phyloP scores from a whole-genome alignment of 2,329 filamentous ascomycete species.

The Aureobasidium sp. region DNA sequence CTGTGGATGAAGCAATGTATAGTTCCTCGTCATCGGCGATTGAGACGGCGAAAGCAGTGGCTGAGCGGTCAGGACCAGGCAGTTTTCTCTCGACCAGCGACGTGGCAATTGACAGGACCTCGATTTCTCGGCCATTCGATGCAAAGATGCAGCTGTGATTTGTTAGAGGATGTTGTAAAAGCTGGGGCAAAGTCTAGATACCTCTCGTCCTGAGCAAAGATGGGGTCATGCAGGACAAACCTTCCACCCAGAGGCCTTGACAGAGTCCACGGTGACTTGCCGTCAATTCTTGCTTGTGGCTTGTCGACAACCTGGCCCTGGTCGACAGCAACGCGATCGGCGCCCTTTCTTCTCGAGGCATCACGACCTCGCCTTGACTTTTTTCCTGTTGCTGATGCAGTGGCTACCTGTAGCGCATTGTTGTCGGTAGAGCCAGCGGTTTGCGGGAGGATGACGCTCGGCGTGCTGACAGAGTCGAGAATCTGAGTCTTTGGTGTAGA shows the following conservation, averaged over 20 bases:
- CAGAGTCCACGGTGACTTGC: conserved; percentile 45
- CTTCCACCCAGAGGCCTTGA: conserved; percentile 60
- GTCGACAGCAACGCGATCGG: conserved; percentile 16
- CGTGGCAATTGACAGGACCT: conserved; percentile 83
- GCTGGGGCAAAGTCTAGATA: conserved; percentile 43
- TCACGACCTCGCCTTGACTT: conserved; percentile 10
- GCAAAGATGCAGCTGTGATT: conserved; percentile 73
- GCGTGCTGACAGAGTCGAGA: neutral
- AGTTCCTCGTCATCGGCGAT: conserved; percentile 56
- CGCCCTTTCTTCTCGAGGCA: conserved; percentile 2
- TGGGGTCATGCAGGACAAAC: conserved; percentile 61
- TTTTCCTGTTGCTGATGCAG: neutral
- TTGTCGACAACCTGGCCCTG: conserved; percentile 6
- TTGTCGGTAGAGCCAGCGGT: neutral
- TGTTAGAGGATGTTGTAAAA: conserved; percentile 29
- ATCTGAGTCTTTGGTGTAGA: conserved; percentile 11
- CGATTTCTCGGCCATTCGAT: conserved; percentile 77
- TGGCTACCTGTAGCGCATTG: conserved; percentile 16
- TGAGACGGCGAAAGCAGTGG: conserved; percentile 61
- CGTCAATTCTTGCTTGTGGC: conserved; percentile 11
- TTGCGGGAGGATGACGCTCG: neutral
- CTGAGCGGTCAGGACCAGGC: conserved; percentile 52
- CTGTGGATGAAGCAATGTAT: conserved; percentile 58
- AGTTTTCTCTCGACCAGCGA: conserved; percentile 84
- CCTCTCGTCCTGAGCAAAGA: conserved; percentile 65